A percentile compares a stretch with the other conserved stretches of the same genome.
These are phyloP conservation scores for Phascolomyces articulosus DNA, from an alignment of 371 early-diverging fungal genomes.

Conservation along the genomic window DNA sequence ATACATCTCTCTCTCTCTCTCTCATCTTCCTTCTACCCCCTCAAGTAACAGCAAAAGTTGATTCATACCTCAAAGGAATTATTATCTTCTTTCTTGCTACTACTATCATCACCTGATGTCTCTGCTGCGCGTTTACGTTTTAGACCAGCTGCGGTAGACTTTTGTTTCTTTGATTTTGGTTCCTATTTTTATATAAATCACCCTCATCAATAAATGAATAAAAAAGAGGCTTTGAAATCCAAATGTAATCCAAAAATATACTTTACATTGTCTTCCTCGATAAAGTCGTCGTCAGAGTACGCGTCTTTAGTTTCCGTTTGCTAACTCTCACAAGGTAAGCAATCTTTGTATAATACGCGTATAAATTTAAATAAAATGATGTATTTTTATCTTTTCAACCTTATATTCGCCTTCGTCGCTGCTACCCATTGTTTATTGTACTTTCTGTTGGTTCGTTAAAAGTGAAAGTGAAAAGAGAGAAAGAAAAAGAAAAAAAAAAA, in stretches of 20 bases:
- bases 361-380: too few relatives aligned
- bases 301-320: not conserved
- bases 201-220: not conserved
- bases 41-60: too few relatives aligned
- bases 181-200: not conserved
- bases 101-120: not conserved
- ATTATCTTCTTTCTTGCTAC: not conserved
- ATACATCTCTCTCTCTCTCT: too few relatives aligned
- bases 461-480: not conserved
- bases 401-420: constrained; percentile 15
- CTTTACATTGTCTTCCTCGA: not conserved
- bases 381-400: constrained; percentile 4
- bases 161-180: constrained; percentile 4
- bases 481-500: not conserved
- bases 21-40: too few relatives aligned
- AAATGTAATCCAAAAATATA: too few relatives aligned
- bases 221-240: too few relatives aligned
- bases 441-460: not conserved
- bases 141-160: not conserved
- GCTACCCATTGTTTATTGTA: constrained; percentile 10
- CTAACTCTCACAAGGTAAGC: not conserved
- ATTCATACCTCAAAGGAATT: not conserved
- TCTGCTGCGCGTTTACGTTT: not conserved
- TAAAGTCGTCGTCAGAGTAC: constrained; percentile 3
- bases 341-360: not conserved